Evolutionary conservation across 2,329 filamentous ascomycete species (phyloP).

Genomic region (Arachnopeziza araneosa): DNA sequence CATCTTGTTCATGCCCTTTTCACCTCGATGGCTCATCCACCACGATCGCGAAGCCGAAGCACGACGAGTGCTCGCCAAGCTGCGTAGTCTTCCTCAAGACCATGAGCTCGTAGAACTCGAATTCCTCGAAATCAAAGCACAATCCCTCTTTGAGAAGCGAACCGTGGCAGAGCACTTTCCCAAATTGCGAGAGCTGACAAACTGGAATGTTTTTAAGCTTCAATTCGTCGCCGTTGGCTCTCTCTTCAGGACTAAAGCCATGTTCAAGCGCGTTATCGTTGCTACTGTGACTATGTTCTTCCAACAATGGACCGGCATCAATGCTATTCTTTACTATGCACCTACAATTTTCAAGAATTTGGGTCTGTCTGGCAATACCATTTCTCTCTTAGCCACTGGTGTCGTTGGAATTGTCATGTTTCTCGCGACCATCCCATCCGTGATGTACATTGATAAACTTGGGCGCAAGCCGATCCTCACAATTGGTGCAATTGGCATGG

Average conservation of each 20-base stretch:
- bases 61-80: background rate
- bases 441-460: constrained; percentile 62
- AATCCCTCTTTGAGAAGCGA: constrained; percentile 66
- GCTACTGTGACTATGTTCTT: constrained; percentile 61
- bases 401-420: constrained; percentile 71
- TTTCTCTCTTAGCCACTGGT: constrained; percentile 65
- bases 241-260: constrained; percentile 45
- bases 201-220: constrained; percentile 56
- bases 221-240: constrained; percentile 64
- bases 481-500: constrained; percentile 60
- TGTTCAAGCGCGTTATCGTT: constrained; percentile 59
- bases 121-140: constrained; percentile 44
- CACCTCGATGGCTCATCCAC: constrained; percentile 72
- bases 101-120: constrained; percentile 26
- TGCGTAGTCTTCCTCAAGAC: background rate
- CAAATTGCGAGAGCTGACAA: constrained; percentile 52
- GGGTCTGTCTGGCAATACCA: constrained; percentile 50
- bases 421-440: constrained; percentile 55
- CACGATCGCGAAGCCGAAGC: constrained; percentile 97
- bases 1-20: constrained; percentile 56
- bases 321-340: constrained; percentile 48
- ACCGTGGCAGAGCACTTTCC: constrained; percentile 64
- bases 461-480: constrained; percentile 55
- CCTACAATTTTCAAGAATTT: constrained; percentile 64
- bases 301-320: constrained; percentile 44